These are phyloP conservation scores for Ramaria rubella DNA, from an alignment of 768 basidiomycete species.

Conservation along the genomic window DNA sequence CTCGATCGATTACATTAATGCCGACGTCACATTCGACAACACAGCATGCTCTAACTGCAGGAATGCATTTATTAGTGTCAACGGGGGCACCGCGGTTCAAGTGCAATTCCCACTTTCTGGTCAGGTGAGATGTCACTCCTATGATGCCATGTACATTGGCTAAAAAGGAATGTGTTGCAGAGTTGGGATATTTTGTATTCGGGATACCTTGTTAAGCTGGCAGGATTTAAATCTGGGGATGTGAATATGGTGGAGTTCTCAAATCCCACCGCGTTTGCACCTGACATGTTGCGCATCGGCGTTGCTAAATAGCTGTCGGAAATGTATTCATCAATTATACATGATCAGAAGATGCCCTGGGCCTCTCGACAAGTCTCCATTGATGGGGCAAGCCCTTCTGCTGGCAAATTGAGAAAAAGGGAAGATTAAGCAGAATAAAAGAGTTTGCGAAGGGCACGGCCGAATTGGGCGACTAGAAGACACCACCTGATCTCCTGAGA, in stretches of 20 bases:
- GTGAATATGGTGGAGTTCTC: constrained; percentile 39
- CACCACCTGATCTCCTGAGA: constrained; percentile 12
- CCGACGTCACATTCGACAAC: constrained; percentile 36
- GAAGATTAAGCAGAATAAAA: too few species aligned
- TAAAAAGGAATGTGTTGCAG: constrained; percentile 19
- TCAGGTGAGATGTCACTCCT: constrained; percentile 29
- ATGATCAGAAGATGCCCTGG: background rate
- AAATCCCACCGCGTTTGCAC: constrained; percentile 37
- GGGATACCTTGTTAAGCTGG: constrained; percentile 36
- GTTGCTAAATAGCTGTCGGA: constrained; percentile 16
- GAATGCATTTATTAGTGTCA: constrained; percentile 40
- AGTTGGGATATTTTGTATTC: constrained; percentile 40
- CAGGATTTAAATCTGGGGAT: constrained; percentile 40
- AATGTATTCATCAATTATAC: background rate
- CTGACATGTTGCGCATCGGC: constrained; percentile 38
- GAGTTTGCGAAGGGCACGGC: constrained; percentile 11
- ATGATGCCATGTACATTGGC: background rate
- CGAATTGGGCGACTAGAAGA: constrained; percentile 7
- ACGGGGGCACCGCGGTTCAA: constrained; percentile 37
- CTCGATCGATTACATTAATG: constrained; percentile 43
- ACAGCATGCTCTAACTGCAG: constrained; percentile 45
- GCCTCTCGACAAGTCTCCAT: too few species aligned
- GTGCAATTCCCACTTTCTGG: constrained; percentile 43
- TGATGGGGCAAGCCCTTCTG: too few species aligned
- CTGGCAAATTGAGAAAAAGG: too few species aligned